These are phyloP conservation scores for Irpex sp. DNA, from an alignment of 1,284 basidiomycete species.

Conservation along the genomic window DNA sequence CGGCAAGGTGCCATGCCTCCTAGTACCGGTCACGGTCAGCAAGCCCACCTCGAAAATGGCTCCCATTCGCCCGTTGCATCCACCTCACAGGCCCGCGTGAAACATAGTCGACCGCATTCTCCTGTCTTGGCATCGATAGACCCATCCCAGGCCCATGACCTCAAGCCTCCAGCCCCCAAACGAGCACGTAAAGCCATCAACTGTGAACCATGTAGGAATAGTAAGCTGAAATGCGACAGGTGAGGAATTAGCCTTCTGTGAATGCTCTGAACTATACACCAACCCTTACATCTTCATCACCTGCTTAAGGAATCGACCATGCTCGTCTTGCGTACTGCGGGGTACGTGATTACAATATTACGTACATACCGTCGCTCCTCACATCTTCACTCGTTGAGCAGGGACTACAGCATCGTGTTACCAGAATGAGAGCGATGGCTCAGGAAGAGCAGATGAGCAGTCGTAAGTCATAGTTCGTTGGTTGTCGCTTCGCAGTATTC, in stretches of 20 bases:
- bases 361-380: neutral
- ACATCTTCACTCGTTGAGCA: slow-evolving; percentile 24
- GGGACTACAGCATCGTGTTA: slow-evolving; percentile 75
- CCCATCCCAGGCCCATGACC: slow-evolving; percentile 11
- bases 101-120: slow-evolving; percentile 16
- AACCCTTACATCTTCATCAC: slow-evolving; percentile 1
- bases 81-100: slow-evolving; percentile 12
- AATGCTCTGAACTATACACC: neutral
- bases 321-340: slow-evolving; percentile 77
- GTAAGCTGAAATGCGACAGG: slow-evolving; percentile 85
- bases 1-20: neutral
- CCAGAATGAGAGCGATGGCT: slow-evolving; percentile 36
- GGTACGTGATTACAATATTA: slow-evolving; percentile 36
- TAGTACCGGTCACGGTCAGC: slow-evolving; percentile 1
- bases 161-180: slow-evolving; percentile 51
- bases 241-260: slow-evolving; percentile 22
- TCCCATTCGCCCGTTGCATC: slow-evolving; percentile 3
- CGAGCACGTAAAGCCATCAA: slow-evolving; percentile 80
- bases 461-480: slow-evolving; percentile 14
- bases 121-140: slow-evolving; percentile 10
- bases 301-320: slow-evolving; percentile 65
- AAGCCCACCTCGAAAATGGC: slow-evolving; percentile 2
- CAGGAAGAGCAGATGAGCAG: slow-evolving; percentile 50
- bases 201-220: slow-evolving; percentile 79
- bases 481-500: neutral